Base-by-base conservation (phyloP, 495 filamentous ascomycete species). In the Pseudomonodictys pantanalensis region DNA sequence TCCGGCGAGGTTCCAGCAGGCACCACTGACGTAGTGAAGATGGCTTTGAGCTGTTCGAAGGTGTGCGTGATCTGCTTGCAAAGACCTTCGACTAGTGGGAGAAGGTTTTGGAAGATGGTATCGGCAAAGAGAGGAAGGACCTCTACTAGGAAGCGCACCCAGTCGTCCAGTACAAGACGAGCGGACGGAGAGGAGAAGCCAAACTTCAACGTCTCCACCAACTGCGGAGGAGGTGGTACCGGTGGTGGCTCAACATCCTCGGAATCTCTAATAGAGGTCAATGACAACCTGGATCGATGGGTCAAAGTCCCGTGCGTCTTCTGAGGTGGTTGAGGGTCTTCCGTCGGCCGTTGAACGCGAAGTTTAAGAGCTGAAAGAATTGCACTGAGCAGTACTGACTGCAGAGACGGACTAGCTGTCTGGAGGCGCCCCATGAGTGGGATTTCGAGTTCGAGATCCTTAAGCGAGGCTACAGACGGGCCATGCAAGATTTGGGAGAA, bases 51-150 rank as follows among this genome's bases (percentile, higher is more conserved):
- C 18, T 78, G 75, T 25, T 74, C 73, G 70, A 96, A 97, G 0
- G 85, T 85, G 51, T 73, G 72, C 41, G 75, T 79, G 17, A 96
- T 86, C 66, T 95, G 84, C 51, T 75, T 75, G 71, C 90, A 95
- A 49, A 99, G 78, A 47, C 88, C 92, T 72, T 92, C 91, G 18
- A 96, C 92, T 8, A 99, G 78, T 23, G 89, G 92, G 53, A 97
- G 81, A 30, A 97, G 72, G 49, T 91, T 88, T 66, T 96, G 90
- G 66, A 96, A 97, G 30, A 95, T 90, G 1, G 85, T 83, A 20
- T 84, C 84, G 1, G 85, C 81, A 72, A 92, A 92, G 1, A 96
- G 72, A 8, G 92, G 91, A 23, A 97, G 77, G 44, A 89, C 88
- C 69, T 91, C 86, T 18, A 83, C 80, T n/a, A 99, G 79, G 49